A percentile compares a stretch with the other conserved stretches of the same genome.
Evolutionary conservation across 2,329 filamentous ascomycete genomes (phyloP).

Genomic region (Colletotrichum simmondsii): DNA sequence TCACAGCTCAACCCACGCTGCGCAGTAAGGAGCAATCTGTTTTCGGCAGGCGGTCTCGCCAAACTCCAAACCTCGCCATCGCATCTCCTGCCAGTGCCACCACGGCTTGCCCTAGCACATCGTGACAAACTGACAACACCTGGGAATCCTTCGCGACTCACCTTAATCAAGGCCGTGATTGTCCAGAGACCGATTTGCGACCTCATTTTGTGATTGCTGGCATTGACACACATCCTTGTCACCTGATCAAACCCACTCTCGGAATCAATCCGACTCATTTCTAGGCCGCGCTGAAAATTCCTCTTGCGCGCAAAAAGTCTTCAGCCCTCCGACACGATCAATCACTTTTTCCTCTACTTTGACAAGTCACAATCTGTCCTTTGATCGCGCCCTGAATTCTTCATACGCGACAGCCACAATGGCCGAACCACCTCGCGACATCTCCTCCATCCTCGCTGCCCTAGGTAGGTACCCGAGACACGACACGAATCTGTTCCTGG

Average conservation of each 20-base stretch:
- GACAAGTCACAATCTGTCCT: background rate
- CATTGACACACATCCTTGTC: constrained; percentile 15
- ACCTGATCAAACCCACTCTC: constrained; percentile 30
- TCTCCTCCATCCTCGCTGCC: constrained; percentile 60
- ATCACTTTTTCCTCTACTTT: background rate
- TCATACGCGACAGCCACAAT: constrained; percentile 39
- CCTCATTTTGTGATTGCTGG: background rate
- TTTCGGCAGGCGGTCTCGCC: constrained; percentile 34
- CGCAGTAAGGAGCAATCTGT: constrained; percentile 14
- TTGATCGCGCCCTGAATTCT: background rate
- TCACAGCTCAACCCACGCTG: background rate
- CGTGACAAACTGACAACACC: constrained; percentile 8
- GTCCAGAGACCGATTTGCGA: background rate
- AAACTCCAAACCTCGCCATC: constrained; percentile 23
- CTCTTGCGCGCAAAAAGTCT: constrained; percentile 15
- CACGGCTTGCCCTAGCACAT: constrained; percentile 18
- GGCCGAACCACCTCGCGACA: constrained; percentile 52
- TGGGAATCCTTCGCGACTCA: background rate
- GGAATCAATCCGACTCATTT: constrained; percentile 2
- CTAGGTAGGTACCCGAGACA: constrained; percentile 51
- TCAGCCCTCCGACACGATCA: background rate
- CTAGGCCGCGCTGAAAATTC: constrained; percentile 28
- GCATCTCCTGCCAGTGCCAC: background rate
- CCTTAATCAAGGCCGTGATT: background rate
- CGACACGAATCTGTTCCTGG: constrained; percentile 15